phyloP scores from a whole-genome alignment of 2,329 filamentous ascomycete species.

The Pseudocercospora macadamiae region DNA sequence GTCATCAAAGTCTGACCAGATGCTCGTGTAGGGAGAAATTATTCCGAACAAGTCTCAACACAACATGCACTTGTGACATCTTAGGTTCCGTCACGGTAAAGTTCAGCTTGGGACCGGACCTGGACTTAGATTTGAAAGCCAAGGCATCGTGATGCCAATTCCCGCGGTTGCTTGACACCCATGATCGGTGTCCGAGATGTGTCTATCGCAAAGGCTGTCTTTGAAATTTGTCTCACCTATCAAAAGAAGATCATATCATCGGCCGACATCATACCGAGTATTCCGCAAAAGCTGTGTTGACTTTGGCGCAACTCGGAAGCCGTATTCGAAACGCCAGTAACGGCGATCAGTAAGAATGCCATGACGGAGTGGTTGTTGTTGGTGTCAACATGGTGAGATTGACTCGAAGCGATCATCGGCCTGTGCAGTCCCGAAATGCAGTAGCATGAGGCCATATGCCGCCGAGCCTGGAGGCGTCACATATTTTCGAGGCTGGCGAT shows the following conservation, averaged over 20 bases:
- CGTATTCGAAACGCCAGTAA: neutral
- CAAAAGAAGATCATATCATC: too few species aligned
- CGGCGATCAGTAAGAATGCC: neutral
- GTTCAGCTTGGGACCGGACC: neutral
- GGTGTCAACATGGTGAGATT: neutral
- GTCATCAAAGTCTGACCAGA: neutral
- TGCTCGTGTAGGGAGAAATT: neutral
- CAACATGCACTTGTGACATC: neutral
- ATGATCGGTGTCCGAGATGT: slow-evolving; percentile 5
- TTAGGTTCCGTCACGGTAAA: neutral
- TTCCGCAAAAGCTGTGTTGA: neutral
- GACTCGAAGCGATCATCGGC: slow-evolving; percentile 4
- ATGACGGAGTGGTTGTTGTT: neutral
- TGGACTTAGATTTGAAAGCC: neutral
- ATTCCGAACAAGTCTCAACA: neutral
- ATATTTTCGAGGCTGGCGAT: neutral
- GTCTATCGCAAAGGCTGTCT: neutral
- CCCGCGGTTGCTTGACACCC: neutral
- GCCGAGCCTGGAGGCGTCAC: neutral
- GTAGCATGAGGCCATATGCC: slow-evolving; percentile 3
- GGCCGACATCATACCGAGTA: neutral
- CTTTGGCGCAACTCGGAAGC: neutral
- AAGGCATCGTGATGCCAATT: neutral
- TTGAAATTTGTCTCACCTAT: neutral
- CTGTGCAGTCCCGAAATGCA: neutral